Evolutionary conservation across 2,329 filamentous ascomycete species (phyloP).

Genomic region (Didymella sp.): DNA sequence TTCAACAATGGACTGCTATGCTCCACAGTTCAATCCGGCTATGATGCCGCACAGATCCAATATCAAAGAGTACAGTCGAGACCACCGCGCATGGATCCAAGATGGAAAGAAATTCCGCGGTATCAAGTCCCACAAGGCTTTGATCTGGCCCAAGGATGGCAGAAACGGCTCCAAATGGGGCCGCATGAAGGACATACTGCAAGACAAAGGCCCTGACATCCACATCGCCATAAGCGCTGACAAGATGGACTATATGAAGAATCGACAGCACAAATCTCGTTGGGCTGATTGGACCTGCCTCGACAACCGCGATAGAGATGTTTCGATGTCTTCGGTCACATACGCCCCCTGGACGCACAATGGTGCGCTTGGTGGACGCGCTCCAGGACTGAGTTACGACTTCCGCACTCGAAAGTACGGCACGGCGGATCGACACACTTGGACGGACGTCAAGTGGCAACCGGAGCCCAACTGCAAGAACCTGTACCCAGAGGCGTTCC

Average conservation of each 20-base stretch:
- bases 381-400: constrained; percentile 42
- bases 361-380: constrained; percentile 25
- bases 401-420: constrained; percentile 46
- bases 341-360: constrained; percentile 28
- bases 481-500: constrained; percentile 35
- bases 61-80: constrained; percentile 32
- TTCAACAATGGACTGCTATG: background rate
- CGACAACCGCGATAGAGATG: constrained; percentile 28
- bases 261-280: constrained; percentile 46
- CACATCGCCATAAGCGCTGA: constrained; percentile 52
- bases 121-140: constrained; percentile 50
- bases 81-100: constrained; percentile 37
- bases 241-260: constrained; percentile 47
- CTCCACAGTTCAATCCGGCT: constrained; percentile 9
- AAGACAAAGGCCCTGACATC: constrained; percentile 55
- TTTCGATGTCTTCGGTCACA: constrained; percentile 22
- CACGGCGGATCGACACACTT: constrained; percentile 32
- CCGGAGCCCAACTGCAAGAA: constrained; percentile 29
- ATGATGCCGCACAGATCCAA: constrained; percentile 21
- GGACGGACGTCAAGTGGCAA: constrained; percentile 46
- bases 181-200: constrained; percentile 53
- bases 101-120: constrained; percentile 25
- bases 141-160: constrained; percentile 56
- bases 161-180: constrained; percentile 47
- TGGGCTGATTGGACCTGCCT: constrained; percentile 49